Base-by-base conservation (phyloP, 1,284 basidiomycete species). In the Malassezia cuniculi region DNA sequence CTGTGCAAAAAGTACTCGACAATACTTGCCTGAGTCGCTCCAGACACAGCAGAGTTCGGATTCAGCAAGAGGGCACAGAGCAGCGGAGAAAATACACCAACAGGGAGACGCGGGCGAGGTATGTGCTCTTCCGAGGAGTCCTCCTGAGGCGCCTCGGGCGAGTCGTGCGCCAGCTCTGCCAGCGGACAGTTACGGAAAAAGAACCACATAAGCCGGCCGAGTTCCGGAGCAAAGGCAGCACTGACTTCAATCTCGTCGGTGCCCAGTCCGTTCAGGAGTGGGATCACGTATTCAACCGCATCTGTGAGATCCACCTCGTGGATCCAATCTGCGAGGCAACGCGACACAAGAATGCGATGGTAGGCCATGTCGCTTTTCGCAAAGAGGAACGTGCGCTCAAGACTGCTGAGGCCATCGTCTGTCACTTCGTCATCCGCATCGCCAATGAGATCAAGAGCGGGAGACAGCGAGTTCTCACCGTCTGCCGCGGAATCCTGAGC, bases 341-440 rank as follows among this genome's bases (percentile, higher is more conserved):
- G 57, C 22, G 64, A 58, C 53, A 94, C 89, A 67, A 82, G 86
- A 22, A 85, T 76, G 25, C 48, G 28, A 32, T 45, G 32, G 61
- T 85, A 85, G 11, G 78, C 71, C 40, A 81, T 79, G 51, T 80
- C 80, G 68, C 85, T 89, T 56, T 82, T 78, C 47, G 83, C 82
- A 58, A 86, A 86, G 19, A 95, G 75, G 70, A 93, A 95, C 54
- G 94, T 93, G 59, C 83, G 81, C 71, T 97, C 89, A 39, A 90
- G 75, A 40, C 53, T 78, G 76, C 57, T 87, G 82, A 55, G 72
- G 67, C 55, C 72, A 15, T 53, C 52, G 12, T 54, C 52, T 16
- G 29, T 29, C 30, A 47, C 42, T 22, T 44, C 46, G 4, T 28
- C 39, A 41, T 48, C 40, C 2, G 36, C 40, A 36, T 48, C 47